phyloP scores from a whole-genome alignment of 148 eudicot genomes.

The Silene conica region DNA sequence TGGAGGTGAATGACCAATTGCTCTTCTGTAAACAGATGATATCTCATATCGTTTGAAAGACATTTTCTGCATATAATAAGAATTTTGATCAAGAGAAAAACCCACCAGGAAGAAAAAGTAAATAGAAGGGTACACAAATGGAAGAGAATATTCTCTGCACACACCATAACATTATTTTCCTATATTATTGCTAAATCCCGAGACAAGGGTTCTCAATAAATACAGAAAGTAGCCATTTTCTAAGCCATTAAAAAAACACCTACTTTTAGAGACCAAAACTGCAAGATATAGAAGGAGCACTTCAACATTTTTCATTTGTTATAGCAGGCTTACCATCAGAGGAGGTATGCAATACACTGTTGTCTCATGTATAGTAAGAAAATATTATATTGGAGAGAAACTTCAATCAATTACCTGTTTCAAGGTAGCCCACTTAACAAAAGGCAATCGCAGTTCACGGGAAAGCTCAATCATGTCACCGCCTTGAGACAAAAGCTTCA shows the following conservation, averaged over 20 bases:
- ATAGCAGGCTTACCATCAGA: neutral
- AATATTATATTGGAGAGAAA: neutral
- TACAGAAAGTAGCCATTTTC: conserved; percentile 5
- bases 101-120: neutral
- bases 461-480: conserved; percentile 92
- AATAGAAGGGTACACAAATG: neutral
- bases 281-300: neutral
- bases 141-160: neutral
- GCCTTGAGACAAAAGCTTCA: conserved; percentile 76
- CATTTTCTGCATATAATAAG: conserved; percentile 45
- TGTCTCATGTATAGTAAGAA: neutral
- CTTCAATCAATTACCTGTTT: conserved; percentile 55
- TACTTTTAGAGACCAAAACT: neutral
- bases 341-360: neutral
- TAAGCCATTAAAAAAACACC: neutral
- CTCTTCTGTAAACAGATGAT: conserved; percentile 81
- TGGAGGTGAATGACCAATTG: conserved; percentile 88
- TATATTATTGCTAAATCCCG: neutral
- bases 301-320: too few species aligned
- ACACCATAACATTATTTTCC: neutral
- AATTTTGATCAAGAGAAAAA: neutral
- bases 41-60: conserved; percentile 86
- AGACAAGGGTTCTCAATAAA: neutral
- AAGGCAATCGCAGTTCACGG: conserved; percentile 80
- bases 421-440: conserved; percentile 65